Conservation (phyloP, 495 filamentous ascomycete genomes). For the Talaromyces trachyspermus region DNA sequence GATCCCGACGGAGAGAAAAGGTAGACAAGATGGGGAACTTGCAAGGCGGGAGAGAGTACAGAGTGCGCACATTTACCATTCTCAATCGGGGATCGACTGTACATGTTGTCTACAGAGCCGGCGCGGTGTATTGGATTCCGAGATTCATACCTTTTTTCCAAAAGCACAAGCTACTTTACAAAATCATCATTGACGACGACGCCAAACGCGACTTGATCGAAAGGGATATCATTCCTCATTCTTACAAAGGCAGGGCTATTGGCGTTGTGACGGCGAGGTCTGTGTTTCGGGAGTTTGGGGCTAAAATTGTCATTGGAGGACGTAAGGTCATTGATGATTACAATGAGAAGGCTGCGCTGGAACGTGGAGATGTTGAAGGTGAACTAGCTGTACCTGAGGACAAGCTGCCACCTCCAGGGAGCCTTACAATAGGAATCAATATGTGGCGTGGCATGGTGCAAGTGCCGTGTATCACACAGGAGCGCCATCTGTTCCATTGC, state of each 20-base stretch:
- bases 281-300: conserved; percentile 94
- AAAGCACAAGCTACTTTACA: conserved; percentile 88
- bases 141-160: conserved; percentile 99
- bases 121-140: conserved; percentile 94
- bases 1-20: conserved; percentile 88
- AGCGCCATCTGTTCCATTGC: conserved; percentile 66
- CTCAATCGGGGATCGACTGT: conserved; percentile 74
- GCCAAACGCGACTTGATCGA: conserved; percentile 92
- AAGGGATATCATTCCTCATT: conserved; percentile 89
- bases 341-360: conserved; percentile 66
- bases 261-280: conserved; percentile 95
- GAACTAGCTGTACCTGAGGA: conserved; percentile 86
- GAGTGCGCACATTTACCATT: conserved; percentile 89
- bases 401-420: conserved; percentile 62
- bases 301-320: conserved; percentile 87
- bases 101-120: conserved; percentile 97
- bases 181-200: conserved; percentile 89
- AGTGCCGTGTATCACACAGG: conserved; percentile 89
- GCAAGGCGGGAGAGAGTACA: conserved; percentile 76
- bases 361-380: conserved; percentile 78
- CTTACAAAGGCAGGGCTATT: conserved; percentile 95
- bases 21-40: conserved; percentile 83
- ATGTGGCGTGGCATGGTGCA: conserved; percentile 96
- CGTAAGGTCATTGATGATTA: conserved; percentile 85
- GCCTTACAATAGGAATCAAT: conserved; percentile 87